Evolutionary conservation across 495 filamentous ascomycete genomes (phyloP).

Genomic region (Aspergillus kassunensis): DNA sequence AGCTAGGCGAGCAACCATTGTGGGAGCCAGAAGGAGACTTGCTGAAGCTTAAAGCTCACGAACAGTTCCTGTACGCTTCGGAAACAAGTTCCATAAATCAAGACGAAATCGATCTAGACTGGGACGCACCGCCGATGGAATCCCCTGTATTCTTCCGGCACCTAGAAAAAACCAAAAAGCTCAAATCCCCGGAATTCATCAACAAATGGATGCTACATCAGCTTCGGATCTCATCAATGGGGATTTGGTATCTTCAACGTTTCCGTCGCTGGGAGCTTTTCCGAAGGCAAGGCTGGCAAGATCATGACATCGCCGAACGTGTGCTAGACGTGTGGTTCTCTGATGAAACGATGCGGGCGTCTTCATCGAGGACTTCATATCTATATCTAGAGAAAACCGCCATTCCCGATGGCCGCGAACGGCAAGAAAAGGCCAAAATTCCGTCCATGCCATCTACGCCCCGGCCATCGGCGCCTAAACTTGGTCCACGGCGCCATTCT

Average conservation of each 20-base stretch:
- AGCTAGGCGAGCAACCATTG: not conserved
- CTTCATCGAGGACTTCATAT: not conserved
- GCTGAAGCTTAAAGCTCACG: constrained; percentile 1
- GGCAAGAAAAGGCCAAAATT: not conserved
- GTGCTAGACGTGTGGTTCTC: constrained; percentile 24
- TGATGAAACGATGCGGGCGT: constrained; percentile 15
- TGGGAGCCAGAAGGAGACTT: not conserved
- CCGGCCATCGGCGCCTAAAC: not conserved
- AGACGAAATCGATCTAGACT: not conserved
- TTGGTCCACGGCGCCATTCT: not conserved
- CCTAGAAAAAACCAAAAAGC: not conserved
- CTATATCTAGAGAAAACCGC: not conserved
- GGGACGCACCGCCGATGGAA: constrained; percentile 5
- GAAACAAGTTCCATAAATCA: not conserved
- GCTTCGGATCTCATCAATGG: constrained; percentile 25
- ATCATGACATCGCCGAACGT: constrained; percentile 23
- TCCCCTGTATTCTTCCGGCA: constrained; percentile 17
- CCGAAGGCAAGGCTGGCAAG: constrained; percentile 18
- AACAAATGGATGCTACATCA: constrained; percentile 33
- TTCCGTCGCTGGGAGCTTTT: constrained; percentile 18
- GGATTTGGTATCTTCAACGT: constrained; percentile 26
- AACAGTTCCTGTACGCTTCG: not conserved
- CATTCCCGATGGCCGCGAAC: not conserved
- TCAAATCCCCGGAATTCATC: constrained; percentile 20
- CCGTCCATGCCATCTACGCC: not conserved